Conservation (phyloP, 2,329 filamentous ascomycete species). For the Helotiales sp. region DNA sequence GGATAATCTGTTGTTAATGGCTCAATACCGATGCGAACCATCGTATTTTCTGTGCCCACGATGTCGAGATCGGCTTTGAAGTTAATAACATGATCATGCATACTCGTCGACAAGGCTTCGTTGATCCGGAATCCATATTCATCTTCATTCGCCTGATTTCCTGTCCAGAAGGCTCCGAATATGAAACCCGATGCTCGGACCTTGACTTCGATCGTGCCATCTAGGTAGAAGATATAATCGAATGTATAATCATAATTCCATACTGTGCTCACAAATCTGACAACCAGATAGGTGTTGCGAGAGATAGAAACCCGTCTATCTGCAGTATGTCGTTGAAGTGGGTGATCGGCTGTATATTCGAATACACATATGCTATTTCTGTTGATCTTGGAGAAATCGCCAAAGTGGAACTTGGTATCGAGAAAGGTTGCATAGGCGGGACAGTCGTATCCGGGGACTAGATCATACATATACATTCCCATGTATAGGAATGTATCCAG, state of each 20-base stretch:
- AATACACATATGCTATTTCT: conserved; percentile 55
- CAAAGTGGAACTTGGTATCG: conserved; percentile 46
- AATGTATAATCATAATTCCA: conserved; percentile 56
- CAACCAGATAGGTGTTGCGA: conserved; percentile 47
- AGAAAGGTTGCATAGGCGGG: conserved; percentile 51
- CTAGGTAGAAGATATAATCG: conserved; percentile 50
- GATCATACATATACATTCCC: conserved; percentile 29
- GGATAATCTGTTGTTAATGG: conserved; percentile 40
- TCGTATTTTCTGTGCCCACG: conserved; percentile 46
- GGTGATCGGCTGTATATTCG: conserved; percentile 49
- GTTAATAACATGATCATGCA: conserved; percentile 57
- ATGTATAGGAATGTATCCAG: conserved; percentile 36
- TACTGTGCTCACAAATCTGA: conserved; percentile 49
- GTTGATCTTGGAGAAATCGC: conserved; percentile 45
- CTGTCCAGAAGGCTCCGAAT: conserved; percentile 44
- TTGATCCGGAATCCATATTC: conserved; percentile 53
- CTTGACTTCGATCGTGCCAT: conserved; percentile 50
- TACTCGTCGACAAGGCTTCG: conserved; percentile 47
- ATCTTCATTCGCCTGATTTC: conserved; percentile 38
- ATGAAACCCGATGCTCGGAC: conserved; percentile 52
- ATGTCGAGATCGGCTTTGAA: conserved; percentile 57
- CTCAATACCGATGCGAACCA: conserved; percentile 32
- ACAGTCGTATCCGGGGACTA: conserved; percentile 42
- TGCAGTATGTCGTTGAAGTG: conserved; percentile 50
- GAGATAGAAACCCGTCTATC: conserved; percentile 43